These are phyloP conservation scores for Cladosporium velox DNA, from an alignment of 2,329 filamentous ascomycete genomes.

Conservation along the genomic window DNA sequence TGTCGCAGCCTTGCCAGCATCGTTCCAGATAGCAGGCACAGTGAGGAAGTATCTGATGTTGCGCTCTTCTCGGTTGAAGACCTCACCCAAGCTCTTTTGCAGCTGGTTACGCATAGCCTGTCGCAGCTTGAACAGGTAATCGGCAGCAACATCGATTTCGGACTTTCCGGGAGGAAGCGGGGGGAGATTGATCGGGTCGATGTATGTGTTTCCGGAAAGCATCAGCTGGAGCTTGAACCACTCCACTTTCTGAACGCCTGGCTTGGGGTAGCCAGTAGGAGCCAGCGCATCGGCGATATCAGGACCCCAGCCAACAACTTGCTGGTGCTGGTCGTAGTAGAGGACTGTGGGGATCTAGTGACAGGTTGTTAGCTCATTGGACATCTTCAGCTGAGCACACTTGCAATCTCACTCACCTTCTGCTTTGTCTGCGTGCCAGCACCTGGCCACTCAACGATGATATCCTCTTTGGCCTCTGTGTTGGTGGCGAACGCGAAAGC, in stretches of 20 bases:
- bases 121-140: constrained; percentile 97
- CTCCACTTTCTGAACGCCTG: constrained; percentile 96
- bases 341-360: constrained; percentile 95
- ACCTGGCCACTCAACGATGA: constrained; percentile 98
- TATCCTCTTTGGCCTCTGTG: constrained; percentile 96
- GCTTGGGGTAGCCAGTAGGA: constrained; percentile 95
- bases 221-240: constrained; percentile 99
- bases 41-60: constrained; percentile 98
- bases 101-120: constrained; percentile 95
- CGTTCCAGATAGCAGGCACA: constrained; percentile 99
- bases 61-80: constrained; percentile 96
- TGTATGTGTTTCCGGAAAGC: constrained; percentile 98
- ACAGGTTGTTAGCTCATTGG: background rate
- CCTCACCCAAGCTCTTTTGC: constrained; percentile 94
- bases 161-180: constrained; percentile 97
- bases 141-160: constrained; percentile 98
- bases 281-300: constrained; percentile 97
- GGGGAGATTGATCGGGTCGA: constrained; percentile 97
- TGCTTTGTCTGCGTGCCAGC: constrained; percentile 98
- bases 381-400: background rate
- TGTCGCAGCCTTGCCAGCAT: constrained; percentile 95
- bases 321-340: constrained; percentile 99
- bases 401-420: constrained; percentile 72
- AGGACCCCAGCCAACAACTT: constrained; percentile 98
- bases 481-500: constrained; percentile 93